Percentiles rank a stretch among this genome's conserved stretches.
Evolutionary conservation across 1,284 basidiomycete species (phyloP).

Genomic region (Leucoagaricus sp.): DNA sequence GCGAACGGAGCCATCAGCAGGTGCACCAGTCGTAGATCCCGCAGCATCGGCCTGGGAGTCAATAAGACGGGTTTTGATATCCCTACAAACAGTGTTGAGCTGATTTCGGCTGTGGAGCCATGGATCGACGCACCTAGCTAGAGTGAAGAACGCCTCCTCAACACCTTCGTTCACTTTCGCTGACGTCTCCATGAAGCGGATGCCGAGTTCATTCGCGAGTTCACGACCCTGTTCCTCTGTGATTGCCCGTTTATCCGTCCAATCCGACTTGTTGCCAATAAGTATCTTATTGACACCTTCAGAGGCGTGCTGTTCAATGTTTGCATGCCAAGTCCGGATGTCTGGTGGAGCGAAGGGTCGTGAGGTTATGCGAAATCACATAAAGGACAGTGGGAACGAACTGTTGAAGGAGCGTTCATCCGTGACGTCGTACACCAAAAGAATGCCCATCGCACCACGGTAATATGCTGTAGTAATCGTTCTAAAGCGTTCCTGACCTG

Average conservation of each 20-base stretch:
- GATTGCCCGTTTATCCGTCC: slow-evolving; percentile 95
- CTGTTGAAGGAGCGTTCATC: slow-evolving; percentile 98
- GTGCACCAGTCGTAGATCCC: slow-evolving; percentile 38
- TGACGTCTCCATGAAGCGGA: slow-evolving; percentile 97
- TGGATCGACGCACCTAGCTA: slow-evolving; percentile 75
- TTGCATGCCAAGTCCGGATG: slow-evolving; percentile 98
- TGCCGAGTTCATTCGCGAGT: slow-evolving; percentile 86
- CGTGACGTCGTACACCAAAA: slow-evolving; percentile 98
- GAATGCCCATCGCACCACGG: slow-evolving; percentile 98
- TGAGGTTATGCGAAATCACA: slow-evolving; percentile 11
- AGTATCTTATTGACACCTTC: slow-evolving; percentile 99
- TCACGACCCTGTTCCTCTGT: slow-evolving; percentile 83
- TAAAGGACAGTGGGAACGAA: slow-evolving; percentile 45
- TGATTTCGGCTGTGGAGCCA: not conserved
- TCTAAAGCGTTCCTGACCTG: slow-evolving; percentile 98
- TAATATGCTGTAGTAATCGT: slow-evolving; percentile 99
- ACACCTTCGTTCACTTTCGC: slow-evolving; percentile 98
- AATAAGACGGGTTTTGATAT: slow-evolving; percentile 96
- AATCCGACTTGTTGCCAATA: slow-evolving; percentile 99
- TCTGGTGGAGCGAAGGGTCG: slow-evolving; percentile 56
- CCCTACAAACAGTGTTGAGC: slow-evolving; percentile 47
- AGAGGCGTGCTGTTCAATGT: slow-evolving; percentile 98
- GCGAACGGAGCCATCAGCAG: slow-evolving; percentile 56
- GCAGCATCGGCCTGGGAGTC: slow-evolving; percentile 85
- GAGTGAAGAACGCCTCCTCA: slow-evolving; percentile 97